Base-by-base conservation (phyloP, 805 yeast genomes). In the Yarrowia phangngaensis region DNA sequence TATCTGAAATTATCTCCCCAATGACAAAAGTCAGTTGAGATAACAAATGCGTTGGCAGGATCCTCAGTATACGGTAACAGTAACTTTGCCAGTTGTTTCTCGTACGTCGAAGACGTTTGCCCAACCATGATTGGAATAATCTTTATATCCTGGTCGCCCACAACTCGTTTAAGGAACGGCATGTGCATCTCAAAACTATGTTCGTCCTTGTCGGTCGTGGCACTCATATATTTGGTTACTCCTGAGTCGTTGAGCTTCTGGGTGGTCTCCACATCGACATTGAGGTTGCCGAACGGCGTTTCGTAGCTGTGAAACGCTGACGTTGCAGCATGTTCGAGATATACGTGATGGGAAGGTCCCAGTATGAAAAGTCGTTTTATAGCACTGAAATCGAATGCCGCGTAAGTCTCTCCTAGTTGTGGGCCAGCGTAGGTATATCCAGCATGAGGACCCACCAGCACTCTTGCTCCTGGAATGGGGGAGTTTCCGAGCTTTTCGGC, bases 181-280 rank as follows among this genome's bases (percentile, higher is more conserved):
- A 82, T 74, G 64, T 92, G 97, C 95, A 92, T 85, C 60, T 92
- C 98, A 58, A 92, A 77, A 45, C 92, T 82, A 63, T 92, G 98
- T 62, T 92, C 98, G 13, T 82, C 83, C 52, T 80, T 78, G 62
- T 92, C 98, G 11, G 72, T 71, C 0, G 69, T 73, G 2, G 63
- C 54, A 20, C 70, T 63, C 94, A 88, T 83, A 49, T 61, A 64
- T 51, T 69, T 67, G 56, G 84, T 80, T 5, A 72, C 54, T 2
- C 65, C 64, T 3, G 70, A 59, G n/a, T 64, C 64, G 19, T 57
- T 50, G 12, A 70, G 54, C 20, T 51, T 40, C 19, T 52, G 48
- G 17, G 56, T 52, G 6, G 56, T 53, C 8, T 71, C 75, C 0
- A 59, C 61, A 61, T 90, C 96, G 13, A 90, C 84, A 0, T 71